Base-by-base conservation (phyloP, 768 basidiomycete species). In the Austroboletus eburneus region DNA sequence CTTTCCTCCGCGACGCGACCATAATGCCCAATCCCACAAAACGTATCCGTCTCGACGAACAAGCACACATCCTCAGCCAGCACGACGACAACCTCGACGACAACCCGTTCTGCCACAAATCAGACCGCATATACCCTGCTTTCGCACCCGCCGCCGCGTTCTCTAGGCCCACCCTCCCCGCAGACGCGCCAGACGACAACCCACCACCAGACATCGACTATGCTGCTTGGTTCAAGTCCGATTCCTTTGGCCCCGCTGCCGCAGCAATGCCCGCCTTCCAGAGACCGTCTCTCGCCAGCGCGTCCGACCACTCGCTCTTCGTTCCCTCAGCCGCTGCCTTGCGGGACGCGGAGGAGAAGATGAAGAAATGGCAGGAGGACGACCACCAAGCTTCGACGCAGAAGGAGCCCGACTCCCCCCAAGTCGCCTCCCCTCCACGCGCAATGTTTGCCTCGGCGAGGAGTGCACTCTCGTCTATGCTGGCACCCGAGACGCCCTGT, bases 21-120 rank as follows among this genome's bases (percentile, higher is more conserved):
- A 41, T 36, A 4, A 6, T 32, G 30, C 30, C 30, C 30, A 32
- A 27, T 13, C 30, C 30, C 30, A 10, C 4, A 7, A 32, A 87
- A 64, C 72, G 79, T 18, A 77, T 77, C 53, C 72, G 84, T 34
- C 72, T 84, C 23, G 83, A 84, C 50, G 69, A 73, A 38, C 75
- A 75, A 51, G 57, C 78, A 20, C 66, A 51, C 7, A 75, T 75
- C 18, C 59, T 80, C 43, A 84, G 74, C 42, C 74, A 78, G 49
- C n/a, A n/a, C n/a, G n/a, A n/a, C n/a, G n/a, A n/a, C n/a, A n/a
- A n/a, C n/a, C n/a, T n/a, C 3, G 57, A 55, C 46, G 55, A 52
- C 3, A 54, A 55, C 44, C 63, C 63, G 1, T 63, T 63, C 27
- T 29, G 30, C 10, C n/a, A n/a, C n/a, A n/a, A n/a, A n/a, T 24